Base-by-base conservation (phyloP, 805 yeast genomes). In the Candida dajiaensis region DNA sequence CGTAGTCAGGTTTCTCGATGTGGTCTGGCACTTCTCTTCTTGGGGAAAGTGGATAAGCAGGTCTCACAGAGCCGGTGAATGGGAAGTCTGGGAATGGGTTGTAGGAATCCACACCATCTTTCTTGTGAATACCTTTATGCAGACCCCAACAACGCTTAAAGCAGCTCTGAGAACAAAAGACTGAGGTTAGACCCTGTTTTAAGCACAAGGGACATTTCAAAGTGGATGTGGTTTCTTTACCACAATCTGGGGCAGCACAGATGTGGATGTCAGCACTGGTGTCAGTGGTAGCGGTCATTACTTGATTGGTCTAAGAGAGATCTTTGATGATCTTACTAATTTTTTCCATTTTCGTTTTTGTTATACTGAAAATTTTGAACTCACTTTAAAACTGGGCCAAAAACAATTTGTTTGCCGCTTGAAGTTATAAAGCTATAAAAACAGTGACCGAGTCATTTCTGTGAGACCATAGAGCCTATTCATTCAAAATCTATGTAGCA, bases 151-250 rank as follows among this genome's bases (percentile, higher is more conserved):
- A 70, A 40, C 83, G 69, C 61, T 85, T 80, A 70, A 88, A 92
- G 66, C 99, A 92, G 1, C 68, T 68, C 54, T 90, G 96, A 59
- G 81, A 76, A 69, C 99, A 94, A 67, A 92, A 94, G 18, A 74
- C 74, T 42, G 78, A 70, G 37, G 73, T 70, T 42, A 78, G 56
- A 15, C 81, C 87, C 50, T 74, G 74, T 61, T 94, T 90, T 51
- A 94, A 68, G 66, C 99, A 94, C 15, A 90, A 72, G 0, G 99
- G 99, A 65, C 99, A 94, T 63, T 89, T 89, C 54, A 94, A 71
- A 38, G 74, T 66, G 19, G 95, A 84, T 4, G 71, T 71, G 13
- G 96, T 89, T 33, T 73, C 76, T 57, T 89, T 89, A 19, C 94
- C 94, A 71, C 99, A 94, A 56, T 80, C 86, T 19, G 86, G 78